These are phyloP conservation scores for Coemansia sp. DNA, from an alignment of 192 early-diverging fungal species.

Conservation along the genomic window DNA sequence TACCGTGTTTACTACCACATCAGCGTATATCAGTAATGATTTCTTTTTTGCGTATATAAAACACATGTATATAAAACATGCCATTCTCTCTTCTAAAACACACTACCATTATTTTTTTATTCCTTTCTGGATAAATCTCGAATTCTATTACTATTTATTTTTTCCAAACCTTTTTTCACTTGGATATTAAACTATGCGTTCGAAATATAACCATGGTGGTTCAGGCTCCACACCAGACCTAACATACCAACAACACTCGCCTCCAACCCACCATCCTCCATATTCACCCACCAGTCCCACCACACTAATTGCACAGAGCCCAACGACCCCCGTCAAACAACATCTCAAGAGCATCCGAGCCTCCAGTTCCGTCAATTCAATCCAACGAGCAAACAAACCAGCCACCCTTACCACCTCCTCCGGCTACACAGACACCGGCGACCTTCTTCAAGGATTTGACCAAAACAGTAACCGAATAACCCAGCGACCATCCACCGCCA, in stretches of 20 bases:
- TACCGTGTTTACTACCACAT: too few species aligned
- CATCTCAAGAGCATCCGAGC: too few species aligned
- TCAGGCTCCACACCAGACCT: conserved; percentile 6
- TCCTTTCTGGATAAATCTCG: background rate
- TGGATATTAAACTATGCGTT: background rate
- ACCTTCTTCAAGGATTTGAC: conserved; percentile 1
- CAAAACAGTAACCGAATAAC: background rate
- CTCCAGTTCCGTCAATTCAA: too few species aligned
- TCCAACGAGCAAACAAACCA: background rate
- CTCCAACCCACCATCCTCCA: background rate
- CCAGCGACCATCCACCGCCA: background rate
- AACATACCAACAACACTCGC: background rate
- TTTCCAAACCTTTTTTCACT: background rate
- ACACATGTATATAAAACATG: background rate
- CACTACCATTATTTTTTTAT: too few species aligned
- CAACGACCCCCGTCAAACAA: background rate
- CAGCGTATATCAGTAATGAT: background rate
- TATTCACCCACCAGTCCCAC: background rate
- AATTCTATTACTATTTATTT: background rate
- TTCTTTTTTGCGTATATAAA: background rate
- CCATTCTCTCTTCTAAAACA: too few species aligned
- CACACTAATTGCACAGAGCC: background rate
- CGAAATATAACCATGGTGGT: background rate
- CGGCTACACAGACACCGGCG: background rate
- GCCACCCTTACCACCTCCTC: background rate